Evolutionary conservation across 805 yeast genomes (phyloP), one percentile per base, ranked within the genome.

Genomic region (Ogataea trehalophila): DNA sequence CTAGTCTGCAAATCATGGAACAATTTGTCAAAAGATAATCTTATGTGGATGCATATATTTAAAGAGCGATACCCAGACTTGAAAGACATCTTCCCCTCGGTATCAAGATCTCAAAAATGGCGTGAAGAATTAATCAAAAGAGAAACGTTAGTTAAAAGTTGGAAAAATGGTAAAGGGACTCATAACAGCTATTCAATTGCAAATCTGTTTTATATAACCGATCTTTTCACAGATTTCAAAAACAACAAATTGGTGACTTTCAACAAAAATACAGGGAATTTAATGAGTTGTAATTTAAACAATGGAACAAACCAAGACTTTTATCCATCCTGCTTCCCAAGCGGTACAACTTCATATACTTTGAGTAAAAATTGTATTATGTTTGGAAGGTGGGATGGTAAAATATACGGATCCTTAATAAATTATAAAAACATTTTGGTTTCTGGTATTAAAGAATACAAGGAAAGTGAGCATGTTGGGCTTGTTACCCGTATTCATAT

Each of bases 1-100:
- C 51, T 67, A 18, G 84, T 79, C 6, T 78, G 83, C 52, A 68
- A 63, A 43, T 55, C 65, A 40, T 79, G 84, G 84, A 64, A 71
- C 49, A 51, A 51, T 37, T 69, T 74, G 2, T 67, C 76, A 2
- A 66, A 67, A 45, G 77, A 77, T 54, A 68, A 70, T 46, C 60
- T 66, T 11, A 71, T 77, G 23, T 79, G 83, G 83, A 62, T 63
- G 50, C 68, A 65, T 36, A 70, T 78, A 6, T 78, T 78, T 53
- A 59, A 59, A 33, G 52, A 61, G 33, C 63, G 67, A 42, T 75
- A 74, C 51, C 69, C 70, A 1, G 65, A 69, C 6, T 37, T 65
- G 56, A 26, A 26, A 39, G 33, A 57, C 6, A 45, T 39, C 5
- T 78, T 79, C 50, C 72, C 81, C 4, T 67, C 77, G 5, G 60